A percentile compares a stretch with the other conserved stretches of the same genome.
Conservation (phyloP, 495 filamentous ascomycete genomes). For the Pyrenula aspistea region DNA sequence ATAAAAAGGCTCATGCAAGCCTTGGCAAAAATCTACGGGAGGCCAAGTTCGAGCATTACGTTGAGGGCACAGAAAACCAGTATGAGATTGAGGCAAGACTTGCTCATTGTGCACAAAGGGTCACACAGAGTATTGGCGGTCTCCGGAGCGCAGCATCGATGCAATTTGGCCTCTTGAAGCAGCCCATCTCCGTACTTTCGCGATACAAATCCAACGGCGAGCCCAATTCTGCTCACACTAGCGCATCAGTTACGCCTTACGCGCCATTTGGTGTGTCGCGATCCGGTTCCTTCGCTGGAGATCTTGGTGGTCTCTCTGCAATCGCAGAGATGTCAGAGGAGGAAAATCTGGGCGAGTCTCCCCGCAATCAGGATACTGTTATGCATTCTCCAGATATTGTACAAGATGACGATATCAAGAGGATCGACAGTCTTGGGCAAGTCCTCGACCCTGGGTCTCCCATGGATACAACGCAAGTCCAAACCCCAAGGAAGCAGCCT, state of each 20-base stretch:
- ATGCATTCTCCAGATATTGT: not conserved
- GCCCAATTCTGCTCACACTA: not conserved
- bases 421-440: not conserved
- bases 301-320: conserved; percentile 35
- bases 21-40: conserved; percentile 76
- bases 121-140: conserved; percentile 85
- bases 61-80: conserved; percentile 69
- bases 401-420: not conserved
- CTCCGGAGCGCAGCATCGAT: conserved; percentile 79
- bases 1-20: conserved; percentile 55
- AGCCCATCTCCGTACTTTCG: conserved; percentile 13
- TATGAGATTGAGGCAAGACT: conserved; percentile 71
- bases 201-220: not conserved
- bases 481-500: conserved; percentile 5
- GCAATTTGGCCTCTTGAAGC: conserved; percentile 72
- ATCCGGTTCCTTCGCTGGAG: conserved; percentile 14
- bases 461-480: not conserved
- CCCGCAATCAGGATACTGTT: not conserved
- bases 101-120: conserved; percentile 72
- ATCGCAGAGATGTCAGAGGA: conserved; percentile 61
- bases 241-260: conserved; percentile 4
- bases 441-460: not conserved
- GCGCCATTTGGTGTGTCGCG: conserved; percentile 22
- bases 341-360: conserved; percentile 32
- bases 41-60: conserved; percentile 81